Conservation (phyloP, 495 filamentous ascomycete species). For the Endocarpon pusillum region DNA sequence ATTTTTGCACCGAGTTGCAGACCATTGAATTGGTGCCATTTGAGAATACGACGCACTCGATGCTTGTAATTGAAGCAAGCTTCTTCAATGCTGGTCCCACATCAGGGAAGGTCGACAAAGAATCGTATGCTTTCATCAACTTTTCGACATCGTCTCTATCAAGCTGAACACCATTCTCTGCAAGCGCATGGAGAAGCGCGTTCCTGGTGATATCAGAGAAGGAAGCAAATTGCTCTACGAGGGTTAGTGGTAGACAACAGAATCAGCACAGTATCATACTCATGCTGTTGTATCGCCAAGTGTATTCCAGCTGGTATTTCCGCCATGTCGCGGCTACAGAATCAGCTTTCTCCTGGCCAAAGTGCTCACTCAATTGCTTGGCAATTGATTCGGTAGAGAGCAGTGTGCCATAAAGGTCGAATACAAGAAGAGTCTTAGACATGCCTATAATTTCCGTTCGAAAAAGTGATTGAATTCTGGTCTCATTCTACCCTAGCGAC, state of each 20-base stretch:
- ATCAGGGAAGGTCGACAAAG: conserved; percentile 53
- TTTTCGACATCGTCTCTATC: conserved; percentile 19
- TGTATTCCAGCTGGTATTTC: conserved; percentile 61
- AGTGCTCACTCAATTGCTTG: conserved; percentile 29
- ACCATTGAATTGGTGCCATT: conserved; percentile 57
- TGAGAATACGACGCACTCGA: conserved; percentile 52
- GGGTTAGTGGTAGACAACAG: neutral
- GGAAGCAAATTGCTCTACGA: conserved; percentile 36
- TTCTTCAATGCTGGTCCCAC: conserved; percentile 33
- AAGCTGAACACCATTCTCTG: conserved; percentile 33
- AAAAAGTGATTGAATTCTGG: neutral
- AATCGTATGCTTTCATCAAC: conserved; percentile 52
- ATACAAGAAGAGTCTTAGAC: conserved; percentile 45
- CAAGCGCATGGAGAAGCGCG: conserved; percentile 45
- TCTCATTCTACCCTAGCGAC: too few species aligned
- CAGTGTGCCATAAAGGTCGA: conserved; percentile 63
- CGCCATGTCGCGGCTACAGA: conserved; percentile 39
- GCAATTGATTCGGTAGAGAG: conserved; percentile 53
- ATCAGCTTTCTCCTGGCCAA: conserved; percentile 35
- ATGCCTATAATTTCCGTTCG: conserved; percentile 1
- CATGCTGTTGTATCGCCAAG: conserved; percentile 72
- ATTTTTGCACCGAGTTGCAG: conserved; percentile 36
- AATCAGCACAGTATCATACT: conserved; percentile 21
- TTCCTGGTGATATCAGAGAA: conserved; percentile 49
- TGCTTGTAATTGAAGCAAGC: conserved; percentile 18